These are phyloP conservation scores for Fraxinus platypoda DNA, from an alignment of 305 asterid genomes.

Conservation along the genomic window DNA sequence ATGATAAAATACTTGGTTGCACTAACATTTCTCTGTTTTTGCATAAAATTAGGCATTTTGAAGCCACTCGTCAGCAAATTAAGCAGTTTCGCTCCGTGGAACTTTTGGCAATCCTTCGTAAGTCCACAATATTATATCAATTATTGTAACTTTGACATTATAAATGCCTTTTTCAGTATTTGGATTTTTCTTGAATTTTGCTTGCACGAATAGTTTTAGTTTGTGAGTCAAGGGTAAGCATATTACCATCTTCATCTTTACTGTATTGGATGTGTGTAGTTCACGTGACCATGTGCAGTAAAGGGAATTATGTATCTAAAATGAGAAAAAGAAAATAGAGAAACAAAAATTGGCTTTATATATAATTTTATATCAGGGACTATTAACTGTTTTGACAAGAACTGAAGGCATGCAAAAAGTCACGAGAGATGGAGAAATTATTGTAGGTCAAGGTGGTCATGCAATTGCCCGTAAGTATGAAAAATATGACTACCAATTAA, in stretches of 20 bases:
- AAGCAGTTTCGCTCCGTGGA: constrained; percentile 32
- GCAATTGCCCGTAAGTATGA: neutral
- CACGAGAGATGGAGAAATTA: neutral
- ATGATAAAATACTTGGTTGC: neutral
- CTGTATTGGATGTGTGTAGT: neutral
- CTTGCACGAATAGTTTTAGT: neutral
- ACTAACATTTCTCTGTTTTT: neutral
- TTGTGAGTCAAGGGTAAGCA: neutral
- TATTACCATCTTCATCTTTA: neutral
- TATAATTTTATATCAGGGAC: neutral
- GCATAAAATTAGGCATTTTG: constrained; percentile 24
- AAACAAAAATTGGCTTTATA: neutral
- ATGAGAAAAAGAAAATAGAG: neutral
- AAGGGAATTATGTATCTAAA: neutral
- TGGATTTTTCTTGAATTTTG: neutral
- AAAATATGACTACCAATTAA: neutral
- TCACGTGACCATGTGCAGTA: neutral
- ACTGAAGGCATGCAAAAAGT: neutral
- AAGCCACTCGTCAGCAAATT: constrained; percentile 39
- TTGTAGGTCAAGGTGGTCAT: neutral
- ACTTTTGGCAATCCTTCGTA: constrained; percentile 43
- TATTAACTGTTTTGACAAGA: neutral
- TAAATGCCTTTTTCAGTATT: neutral
- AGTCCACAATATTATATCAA: constrained; percentile 22
- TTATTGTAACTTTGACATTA: neutral